Conservation (phyloP, 2,329 filamentous ascomycete species). For the Pezicula radicicola region DNA sequence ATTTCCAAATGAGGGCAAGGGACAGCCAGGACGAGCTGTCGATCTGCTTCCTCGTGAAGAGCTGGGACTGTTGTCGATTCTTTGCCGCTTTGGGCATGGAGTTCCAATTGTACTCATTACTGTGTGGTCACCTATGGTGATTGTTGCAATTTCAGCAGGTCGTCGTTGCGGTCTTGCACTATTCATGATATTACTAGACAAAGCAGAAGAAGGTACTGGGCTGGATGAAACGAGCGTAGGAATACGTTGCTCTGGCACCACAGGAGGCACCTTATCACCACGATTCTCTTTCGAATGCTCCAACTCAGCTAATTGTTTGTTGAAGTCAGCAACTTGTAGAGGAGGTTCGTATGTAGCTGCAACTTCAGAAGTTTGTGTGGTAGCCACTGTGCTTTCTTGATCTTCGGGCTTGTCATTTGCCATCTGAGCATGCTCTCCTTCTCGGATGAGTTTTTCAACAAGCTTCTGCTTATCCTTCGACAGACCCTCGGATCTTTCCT, state of each 20-base stretch:
- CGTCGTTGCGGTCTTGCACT: slow-evolving; percentile 14
- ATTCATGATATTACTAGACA: slow-evolving; percentile 20
- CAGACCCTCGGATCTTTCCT: slow-evolving; percentile 6
- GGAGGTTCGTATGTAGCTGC: slow-evolving; percentile 9
- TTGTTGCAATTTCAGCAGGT: slow-evolving; percentile 26
- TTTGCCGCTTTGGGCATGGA: slow-evolving; percentile 19
- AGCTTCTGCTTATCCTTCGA: slow-evolving; percentile 25
- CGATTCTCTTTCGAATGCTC: slow-evolving; percentile 4
- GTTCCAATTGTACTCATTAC: slow-evolving; percentile 27
- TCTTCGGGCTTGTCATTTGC: slow-evolving; percentile 12
- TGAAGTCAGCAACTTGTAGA: slow-evolving; percentile 26
- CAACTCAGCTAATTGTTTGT: slow-evolving; percentile 25
- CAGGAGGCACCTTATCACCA: background rate
- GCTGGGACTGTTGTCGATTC: slow-evolving; percentile 7
- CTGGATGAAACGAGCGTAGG: slow-evolving; percentile 13
- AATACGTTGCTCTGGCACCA: slow-evolving; percentile 15
- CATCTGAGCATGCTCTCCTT: slow-evolving; percentile 10
- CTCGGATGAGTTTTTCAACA: slow-evolving; percentile 17
- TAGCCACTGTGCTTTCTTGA: slow-evolving; percentile 14
- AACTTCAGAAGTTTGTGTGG: slow-evolving; percentile 11
- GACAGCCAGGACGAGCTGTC: background rate
- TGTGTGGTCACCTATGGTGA: slow-evolving; percentile 29
- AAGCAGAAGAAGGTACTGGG: slow-evolving; percentile 18
- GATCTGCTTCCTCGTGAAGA: background rate
- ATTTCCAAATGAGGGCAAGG: slow-evolving; percentile 24